Percentiles rank a stretch among this genome's conserved stretches.
These are phyloP conservation scores for Eimeria maxima DNA, from an alignment of 169 alveolate genomes.

Conservation along the genomic window DNA sequence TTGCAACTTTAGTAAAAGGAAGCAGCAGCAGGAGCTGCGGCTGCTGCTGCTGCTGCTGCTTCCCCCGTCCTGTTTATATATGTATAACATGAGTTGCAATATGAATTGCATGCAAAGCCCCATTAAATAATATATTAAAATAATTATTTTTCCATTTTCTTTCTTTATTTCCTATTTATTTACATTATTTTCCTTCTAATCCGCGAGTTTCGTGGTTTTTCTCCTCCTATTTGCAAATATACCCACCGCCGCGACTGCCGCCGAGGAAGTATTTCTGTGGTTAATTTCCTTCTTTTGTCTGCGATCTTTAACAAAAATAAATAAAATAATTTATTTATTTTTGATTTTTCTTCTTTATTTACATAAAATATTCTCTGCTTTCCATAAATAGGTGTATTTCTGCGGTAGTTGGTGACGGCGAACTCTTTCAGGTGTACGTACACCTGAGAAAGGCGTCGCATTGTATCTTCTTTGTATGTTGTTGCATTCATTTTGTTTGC, in stretches of 20 bases:
- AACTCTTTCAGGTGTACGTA: not conserved
- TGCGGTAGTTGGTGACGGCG: not conserved
- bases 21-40: constrained; percentile 1
- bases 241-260: not conserved
- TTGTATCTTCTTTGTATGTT: not conserved
- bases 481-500: too few relatives aligned
- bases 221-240: not conserved
- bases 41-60: constrained; percentile 15
- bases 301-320: too few relatives aligned
- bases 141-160: too few relatives aligned
- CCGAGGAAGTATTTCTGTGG: not conserved
- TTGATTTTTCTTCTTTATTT: not conserved
- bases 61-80: constrained; percentile 8
- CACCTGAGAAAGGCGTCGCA: not conserved
- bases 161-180: too few relatives aligned
- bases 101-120: not conserved
- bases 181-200: too few relatives aligned
- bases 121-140: too few relatives aligned
- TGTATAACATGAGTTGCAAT: not conserved
- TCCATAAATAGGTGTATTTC: not conserved
- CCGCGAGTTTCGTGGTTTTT: too few relatives aligned
- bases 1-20: not conserved
- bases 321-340: not conserved
- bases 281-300: not conserved
- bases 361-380: too few relatives aligned